Percentiles rank a stretch among this genome's conserved stretches.
Evolutionary conservation across 495 filamentous ascomycete genomes (phyloP).

Genomic region (Rhypophila decipiens): DNA sequence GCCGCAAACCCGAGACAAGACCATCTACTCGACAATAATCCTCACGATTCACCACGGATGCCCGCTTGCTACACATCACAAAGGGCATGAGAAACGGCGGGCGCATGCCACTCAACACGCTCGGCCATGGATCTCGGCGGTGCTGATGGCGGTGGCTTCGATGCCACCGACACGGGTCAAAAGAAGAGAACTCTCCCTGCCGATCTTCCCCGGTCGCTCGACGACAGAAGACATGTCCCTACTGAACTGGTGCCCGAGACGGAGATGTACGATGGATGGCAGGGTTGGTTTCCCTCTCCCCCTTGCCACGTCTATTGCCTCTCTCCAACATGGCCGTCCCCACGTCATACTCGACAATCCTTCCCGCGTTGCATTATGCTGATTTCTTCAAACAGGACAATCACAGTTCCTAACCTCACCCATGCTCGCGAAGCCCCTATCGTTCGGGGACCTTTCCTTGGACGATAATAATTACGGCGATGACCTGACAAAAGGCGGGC

Average conservation of each 20-base stretch:
- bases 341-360: slow-evolving; percentile 10
- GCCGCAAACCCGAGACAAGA: not conserved
- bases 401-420: slow-evolving; percentile 89
- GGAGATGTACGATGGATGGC: slow-evolving; percentile 98
- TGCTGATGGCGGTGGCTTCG: slow-evolving; percentile 43
- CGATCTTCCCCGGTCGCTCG: slow-evolving; percentile 84
- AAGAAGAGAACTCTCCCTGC: slow-evolving; percentile 58
- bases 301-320: no score
- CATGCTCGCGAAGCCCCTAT: slow-evolving; percentile 71
- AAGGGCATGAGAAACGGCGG: not conserved
- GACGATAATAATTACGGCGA: slow-evolving; percentile 68
- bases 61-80: not conserved
- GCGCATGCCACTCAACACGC: slow-evolving; percentile 5
- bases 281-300: slow-evolving; percentile 54
- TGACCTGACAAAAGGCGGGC: slow-evolving; percentile 48
- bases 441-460: slow-evolving; percentile 73
- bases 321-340: slow-evolving; percentile 7
- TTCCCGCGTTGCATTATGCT: slow-evolving; percentile 4
- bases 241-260: slow-evolving; percentile 63
- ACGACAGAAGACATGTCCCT: slow-evolving; percentile 67
- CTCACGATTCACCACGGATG: not conserved
- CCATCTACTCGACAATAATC: no score
- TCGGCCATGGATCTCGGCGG: slow-evolving; percentile 52
- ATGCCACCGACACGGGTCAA: slow-evolving; percentile 10
- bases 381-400: slow-evolving; percentile 59